A percentile compares a stretch with the other conserved stretches of the same genome.
Evolutionary conservation across 2,329 filamentous ascomycete genomes (phyloP).

Genomic region (Sporothrix dimorphospora): DNA sequence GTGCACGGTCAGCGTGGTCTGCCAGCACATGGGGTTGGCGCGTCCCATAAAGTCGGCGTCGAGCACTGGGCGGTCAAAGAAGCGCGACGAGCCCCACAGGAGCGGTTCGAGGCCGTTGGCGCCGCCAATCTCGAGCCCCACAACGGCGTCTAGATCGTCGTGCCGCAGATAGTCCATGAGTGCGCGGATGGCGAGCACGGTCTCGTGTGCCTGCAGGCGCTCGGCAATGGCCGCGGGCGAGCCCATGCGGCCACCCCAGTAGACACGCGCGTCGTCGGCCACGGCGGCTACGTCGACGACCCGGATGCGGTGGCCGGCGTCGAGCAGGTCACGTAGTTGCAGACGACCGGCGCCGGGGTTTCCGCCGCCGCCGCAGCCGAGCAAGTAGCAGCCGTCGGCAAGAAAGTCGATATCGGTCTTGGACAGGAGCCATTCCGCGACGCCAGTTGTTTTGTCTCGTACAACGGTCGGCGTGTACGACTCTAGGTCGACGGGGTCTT

Average conservation of each 20-base stretch:
- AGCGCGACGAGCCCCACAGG: slow-evolving; percentile 56
- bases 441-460: background rate
- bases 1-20: slow-evolving; percentile 42
- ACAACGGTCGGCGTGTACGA: background rate
- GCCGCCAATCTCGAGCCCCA: slow-evolving; percentile 68
- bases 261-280: background rate
- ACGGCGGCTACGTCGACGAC: background rate
- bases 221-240: background rate
- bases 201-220: background rate
- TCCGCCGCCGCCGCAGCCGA: background rate
- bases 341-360: background rate
- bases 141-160: slow-evolving; percentile 43
- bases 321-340: background rate
- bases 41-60: slow-evolving; percentile 62
- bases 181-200: background rate
- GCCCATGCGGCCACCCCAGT: slow-evolving; percentile 1
- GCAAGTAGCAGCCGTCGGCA: background rate
- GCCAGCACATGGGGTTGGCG: slow-evolving; percentile 58
- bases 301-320: background rate
- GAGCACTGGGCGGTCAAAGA: slow-evolving; percentile 55
- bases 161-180: background rate
- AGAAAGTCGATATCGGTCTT: background rate
- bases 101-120: slow-evolving; percentile 64
- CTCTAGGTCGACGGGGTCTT: background rate
- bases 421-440: background rate